These are phyloP conservation scores for Venturia nashicola DNA, from an alignment of 2,329 filamentous ascomycete genomes.

Conservation along the genomic window DNA sequence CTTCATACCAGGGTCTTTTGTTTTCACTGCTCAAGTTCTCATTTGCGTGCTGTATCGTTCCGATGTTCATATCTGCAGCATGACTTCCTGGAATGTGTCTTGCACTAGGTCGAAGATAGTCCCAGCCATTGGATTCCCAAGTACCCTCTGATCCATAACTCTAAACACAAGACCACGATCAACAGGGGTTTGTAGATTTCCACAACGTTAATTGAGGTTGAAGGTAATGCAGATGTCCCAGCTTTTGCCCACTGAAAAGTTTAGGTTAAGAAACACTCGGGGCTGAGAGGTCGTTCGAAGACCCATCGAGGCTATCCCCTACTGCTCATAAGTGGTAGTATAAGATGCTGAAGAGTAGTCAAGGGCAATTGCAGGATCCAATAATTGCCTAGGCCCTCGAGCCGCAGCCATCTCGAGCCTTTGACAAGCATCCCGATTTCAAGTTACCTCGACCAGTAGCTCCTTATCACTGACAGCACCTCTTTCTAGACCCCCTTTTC, in stretches of 20 bases:
- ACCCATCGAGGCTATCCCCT: background rate
- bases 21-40: background rate
- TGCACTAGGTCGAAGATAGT: background rate
- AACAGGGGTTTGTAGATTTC: background rate
- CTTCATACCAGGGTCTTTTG: background rate
- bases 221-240: background rate
- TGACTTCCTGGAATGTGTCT: background rate
- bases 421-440: background rate
- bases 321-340: background rate
- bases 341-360: background rate
- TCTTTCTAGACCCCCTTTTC: no score
- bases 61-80: background rate
- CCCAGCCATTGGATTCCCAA: no score
- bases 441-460: background rate
- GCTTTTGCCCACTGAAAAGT: background rate
- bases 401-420: background rate
- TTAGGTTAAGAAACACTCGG: background rate
- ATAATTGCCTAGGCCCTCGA: background rate
- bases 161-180: no score
- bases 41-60: background rate
- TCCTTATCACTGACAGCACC: no score
- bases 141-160: no score
- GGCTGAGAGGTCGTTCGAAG: background rate
- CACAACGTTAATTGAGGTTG: background rate
- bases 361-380: background rate